Evolutionary conservation across 345 rosid species (phyloP), one percentile per base, ranked within the genome.

Genomic region (Arabidopsis arenosa): DNA sequence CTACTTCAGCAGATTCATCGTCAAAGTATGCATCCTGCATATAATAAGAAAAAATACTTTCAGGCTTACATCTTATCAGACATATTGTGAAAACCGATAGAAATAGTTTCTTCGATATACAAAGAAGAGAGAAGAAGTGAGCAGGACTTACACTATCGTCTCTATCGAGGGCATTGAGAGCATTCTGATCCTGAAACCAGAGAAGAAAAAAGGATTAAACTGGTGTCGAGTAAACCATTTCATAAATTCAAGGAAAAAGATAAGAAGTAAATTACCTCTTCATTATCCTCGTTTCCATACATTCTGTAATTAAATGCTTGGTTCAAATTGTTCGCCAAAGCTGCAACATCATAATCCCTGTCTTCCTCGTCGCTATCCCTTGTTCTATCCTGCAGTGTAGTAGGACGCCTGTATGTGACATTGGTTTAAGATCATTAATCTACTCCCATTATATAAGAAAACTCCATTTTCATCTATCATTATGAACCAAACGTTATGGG

Each of bases 341-440:
- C 94, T 43, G 96, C 94, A 80, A 95, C 97, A 84, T 92, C 96
- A 82, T 90, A 95, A 75, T 92, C 96, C 71, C 86, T 81, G 77
- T 93, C 97, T 68, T 95, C 98, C 47, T 92, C 98, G 28, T 93
- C 98, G 48, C 98, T 93, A 56, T 96, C 99, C 73, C 89, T 88
- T 14, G 92, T 81, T 86, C 98, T 92, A 72, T 92, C 99, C 68
- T 92, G 98, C 80, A 92, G 74, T 26, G 96, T 90, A 47, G 93
- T 89, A 23, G 99, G 99, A 28, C 97, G 97, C 75, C 99, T 95
- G 93, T 70, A 84, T 11, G 80, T 30, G 61, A 30, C 48, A 61
- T 60, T 40, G 35, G 57, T 75, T 28, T 70, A 69, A 54, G 21
- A 67, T 73, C 13, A 53, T 17, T 23, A 30, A 12, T 56, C 44